Conservation (phyloP, 2,329 filamentous ascomycete genomes). For the Colletotrichum liaoningense region DNA sequence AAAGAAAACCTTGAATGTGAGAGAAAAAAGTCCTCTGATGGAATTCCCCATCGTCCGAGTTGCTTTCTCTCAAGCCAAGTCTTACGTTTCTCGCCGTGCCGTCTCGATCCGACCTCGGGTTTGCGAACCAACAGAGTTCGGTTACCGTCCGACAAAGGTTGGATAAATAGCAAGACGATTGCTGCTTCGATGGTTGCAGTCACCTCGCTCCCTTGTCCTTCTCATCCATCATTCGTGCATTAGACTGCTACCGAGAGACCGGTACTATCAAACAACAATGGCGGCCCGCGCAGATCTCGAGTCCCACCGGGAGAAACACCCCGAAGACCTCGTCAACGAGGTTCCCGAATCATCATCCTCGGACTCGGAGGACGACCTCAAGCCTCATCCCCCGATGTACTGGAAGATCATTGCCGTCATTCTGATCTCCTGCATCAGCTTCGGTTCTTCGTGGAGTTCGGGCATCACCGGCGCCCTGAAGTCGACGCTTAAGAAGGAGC, state of each 20-base stretch:
- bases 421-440: slow-evolving; percentile 65
- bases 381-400: slow-evolving; percentile 19
- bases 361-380: neutral
- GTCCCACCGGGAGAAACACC: slow-evolving; percentile 22
- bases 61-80: neutral
- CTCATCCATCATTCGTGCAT: neutral
- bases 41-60: neutral
- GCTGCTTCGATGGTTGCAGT: neutral
- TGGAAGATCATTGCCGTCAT: slow-evolving; percentile 52
- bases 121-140: neutral
- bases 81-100: slow-evolving; percentile 1
- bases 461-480: slow-evolving; percentile 72
- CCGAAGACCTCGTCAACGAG: slow-evolving; percentile 21
- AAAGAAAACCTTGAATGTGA: slow-evolving; percentile 6
- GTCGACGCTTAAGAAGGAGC: slow-evolving; percentile 69
- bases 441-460: slow-evolving; percentile 70
- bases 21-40: slow-evolving; percentile 3
- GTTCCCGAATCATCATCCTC: slow-evolving; percentile 12
- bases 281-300: slow-evolving; percentile 20
- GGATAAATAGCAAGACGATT: neutral
- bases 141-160: neutral
- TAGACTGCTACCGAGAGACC: neutral
- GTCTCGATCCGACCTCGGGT: slow-evolving; percentile 12
- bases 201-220: neutral
- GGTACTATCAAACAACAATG: slow-evolving; percentile 1